Base-by-base conservation (phyloP, 768 basidiomycete genomes). In the Mrakia gelida region DNA sequence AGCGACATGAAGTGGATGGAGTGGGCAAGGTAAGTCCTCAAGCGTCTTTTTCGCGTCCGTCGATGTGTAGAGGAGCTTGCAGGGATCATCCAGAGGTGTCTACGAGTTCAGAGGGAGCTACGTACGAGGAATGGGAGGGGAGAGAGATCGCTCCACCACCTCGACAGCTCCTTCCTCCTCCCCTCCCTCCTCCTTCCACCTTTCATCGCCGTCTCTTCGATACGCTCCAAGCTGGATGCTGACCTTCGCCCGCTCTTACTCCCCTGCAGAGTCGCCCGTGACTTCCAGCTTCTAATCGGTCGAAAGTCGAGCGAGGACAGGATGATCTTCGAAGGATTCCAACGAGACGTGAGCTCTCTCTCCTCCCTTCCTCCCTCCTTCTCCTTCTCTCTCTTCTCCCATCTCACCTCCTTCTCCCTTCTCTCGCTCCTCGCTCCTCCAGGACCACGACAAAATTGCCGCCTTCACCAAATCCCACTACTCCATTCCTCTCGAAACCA, bases 401-500 rank as follows among this genome's bases (percentile, higher is more conserved):
- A 32, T 21, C 62, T 10, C 30, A n/a, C 52, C 75, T 0, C 6
- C 28, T 1, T 28, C 77, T 78, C 75, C 75, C 15, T 34, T 30
- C 21, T 16, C 49, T 15, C 67, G 13, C 11, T 38, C 38, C 6
- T 3, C 30, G 34, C 0, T 26, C 67, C 68, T 45, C 70, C 52
- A 73, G 93, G 96, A 99, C 84, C 92, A 93, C 77, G 97, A 98
- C 78, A 91, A 91, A 80, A 83, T 98, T n/a, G 86, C 90, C 6
- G 86, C 88, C 72, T 83, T 95, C 62, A 85, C 97, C 80, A 95
- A 96, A 85, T 92, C 92, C 79, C 90, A 94, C 85, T 98, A 94
- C 85, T 89, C 88, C 62, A 86, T 96, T 77, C 89, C 92, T 4
- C 86, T 98, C 32, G 97, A 98, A 83, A 88, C 88, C 7, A 91